These are phyloP conservation scores for Trametes punicea DNA, from an alignment of 768 basidiomycete genomes.

Conservation along the genomic window DNA sequence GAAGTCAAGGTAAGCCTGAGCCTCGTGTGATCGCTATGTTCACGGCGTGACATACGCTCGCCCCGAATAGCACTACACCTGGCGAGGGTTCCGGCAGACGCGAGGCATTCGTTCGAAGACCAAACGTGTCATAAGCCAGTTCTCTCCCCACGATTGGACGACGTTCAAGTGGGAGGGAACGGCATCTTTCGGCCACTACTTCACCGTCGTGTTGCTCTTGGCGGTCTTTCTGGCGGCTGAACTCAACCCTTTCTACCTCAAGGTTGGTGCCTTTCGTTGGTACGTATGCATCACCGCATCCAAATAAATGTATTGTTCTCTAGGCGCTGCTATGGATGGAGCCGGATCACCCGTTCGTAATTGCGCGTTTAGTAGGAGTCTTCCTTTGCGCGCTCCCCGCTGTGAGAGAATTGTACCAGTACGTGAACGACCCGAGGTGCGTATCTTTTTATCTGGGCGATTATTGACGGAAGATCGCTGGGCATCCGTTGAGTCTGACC, in stretches of 20 bases:
- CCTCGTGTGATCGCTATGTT: background rate
- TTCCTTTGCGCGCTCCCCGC: constrained; percentile 88
- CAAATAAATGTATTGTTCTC: constrained; percentile 17
- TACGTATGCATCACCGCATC: background rate
- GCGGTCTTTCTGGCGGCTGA: constrained; percentile 82
- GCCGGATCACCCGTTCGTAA: constrained; percentile 83
- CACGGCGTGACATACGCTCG: background rate
- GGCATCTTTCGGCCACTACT: constrained; percentile 68
- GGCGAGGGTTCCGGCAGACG: constrained; percentile 80
- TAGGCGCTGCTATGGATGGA: constrained; percentile 81
- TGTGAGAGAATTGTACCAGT: constrained; percentile 79
- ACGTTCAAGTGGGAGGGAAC: constrained; percentile 86
- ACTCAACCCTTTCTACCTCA: constrained; percentile 85
- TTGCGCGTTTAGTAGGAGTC: constrained; percentile 64
- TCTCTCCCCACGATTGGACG: constrained; percentile 86
- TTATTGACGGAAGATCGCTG: constrained; percentile 8
- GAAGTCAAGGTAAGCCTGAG: constrained; percentile 69
- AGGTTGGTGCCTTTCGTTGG: constrained; percentile 42
- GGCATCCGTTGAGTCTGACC: constrained; percentile 4
- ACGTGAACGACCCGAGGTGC: constrained; percentile 78
- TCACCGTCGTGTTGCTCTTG: constrained; percentile 70
- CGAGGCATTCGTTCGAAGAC: constrained; percentile 78
- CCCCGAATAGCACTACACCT: constrained; percentile 64
- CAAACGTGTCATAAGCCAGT: constrained; percentile 74
- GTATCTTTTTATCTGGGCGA: constrained; percentile 22